phyloP scores from a whole-genome alignment of 208 protist species.

The Leptomonas pyrrhocoris region DNA sequence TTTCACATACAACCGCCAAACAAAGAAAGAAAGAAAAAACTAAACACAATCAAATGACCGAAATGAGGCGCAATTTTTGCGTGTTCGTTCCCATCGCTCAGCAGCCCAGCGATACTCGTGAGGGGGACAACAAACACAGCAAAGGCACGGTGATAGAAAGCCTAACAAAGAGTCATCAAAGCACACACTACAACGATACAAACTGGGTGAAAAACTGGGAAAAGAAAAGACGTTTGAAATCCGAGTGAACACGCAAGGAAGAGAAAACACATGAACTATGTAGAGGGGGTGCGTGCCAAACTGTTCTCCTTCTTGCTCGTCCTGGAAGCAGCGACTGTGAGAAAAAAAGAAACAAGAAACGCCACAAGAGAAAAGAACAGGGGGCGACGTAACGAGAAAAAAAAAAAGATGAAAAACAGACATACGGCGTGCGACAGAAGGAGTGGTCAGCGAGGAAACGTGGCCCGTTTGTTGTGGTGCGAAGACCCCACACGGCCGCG shows the following conservation, averaged over 20 bases:
- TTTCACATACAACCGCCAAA: slow-evolving; percentile 13
- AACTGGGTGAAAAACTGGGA: too few species aligned
- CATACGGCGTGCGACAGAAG: not conserved
- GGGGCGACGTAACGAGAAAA: slow-evolving; percentile 2
- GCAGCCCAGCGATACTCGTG: too few species aligned
- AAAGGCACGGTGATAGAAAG: too few species aligned
- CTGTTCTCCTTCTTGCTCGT: not conserved
- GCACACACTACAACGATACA: too few species aligned
- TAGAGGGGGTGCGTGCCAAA: not conserved
- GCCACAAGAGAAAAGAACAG: not conserved
- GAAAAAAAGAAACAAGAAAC: slow-evolving; percentile 12
- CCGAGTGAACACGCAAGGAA: slow-evolving; percentile 17
- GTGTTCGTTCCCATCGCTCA: too few species aligned
- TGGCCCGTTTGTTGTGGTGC: not conserved
- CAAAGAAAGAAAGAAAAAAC: slow-evolving; percentile 13
- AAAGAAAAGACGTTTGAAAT: not conserved
- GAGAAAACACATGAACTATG: slow-evolving; percentile 31
- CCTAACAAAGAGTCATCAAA: too few species aligned
- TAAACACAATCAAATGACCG: not conserved
- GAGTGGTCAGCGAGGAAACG: not conserved
- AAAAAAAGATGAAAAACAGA: slow-evolving; percentile 3
- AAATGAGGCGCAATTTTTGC: not conserved
- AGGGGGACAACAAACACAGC: too few species aligned
- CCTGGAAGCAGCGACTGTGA: not conserved
- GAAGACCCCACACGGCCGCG: not conserved